A percentile compares a stretch with the other conserved stretches of the same genome.
Conservation (phyloP, 106 monocot genomes). For the Acorus gramineus region DNA sequence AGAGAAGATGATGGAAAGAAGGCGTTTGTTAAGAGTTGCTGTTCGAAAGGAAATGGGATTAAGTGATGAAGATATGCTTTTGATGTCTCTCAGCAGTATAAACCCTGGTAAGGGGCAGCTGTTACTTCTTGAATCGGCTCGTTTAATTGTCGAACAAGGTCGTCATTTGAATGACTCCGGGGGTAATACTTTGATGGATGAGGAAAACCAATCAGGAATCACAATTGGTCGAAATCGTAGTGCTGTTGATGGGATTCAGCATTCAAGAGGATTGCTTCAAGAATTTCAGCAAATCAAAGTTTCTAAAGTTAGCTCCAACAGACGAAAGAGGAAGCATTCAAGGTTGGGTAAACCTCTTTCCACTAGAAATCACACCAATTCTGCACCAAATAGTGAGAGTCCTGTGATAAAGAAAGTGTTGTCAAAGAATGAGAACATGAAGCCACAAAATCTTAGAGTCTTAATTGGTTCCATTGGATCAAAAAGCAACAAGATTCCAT, state of each 20-base stretch:
- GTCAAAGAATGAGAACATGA: slow-evolving; percentile 12
- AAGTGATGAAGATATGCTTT: slow-evolving; percentile 60
- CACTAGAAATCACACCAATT: slow-evolving; percentile 6
- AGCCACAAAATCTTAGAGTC: slow-evolving; percentile 46
- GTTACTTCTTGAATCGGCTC: slow-evolving; percentile 63
- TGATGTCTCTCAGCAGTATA: slow-evolving; percentile 86
- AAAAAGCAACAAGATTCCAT: slow-evolving; percentile 83
- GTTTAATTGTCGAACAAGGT: slow-evolving; percentile 45
- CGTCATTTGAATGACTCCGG: slow-evolving; percentile 32
- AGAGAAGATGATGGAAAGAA: slow-evolving; percentile 68
- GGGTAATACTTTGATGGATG: slow-evolving; percentile 17
- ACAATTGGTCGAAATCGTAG: slow-evolving; percentile 5
- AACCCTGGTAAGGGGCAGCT: slow-evolving; percentile 79
- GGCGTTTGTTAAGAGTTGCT: slow-evolving; percentile 37
- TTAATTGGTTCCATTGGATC: slow-evolving; percentile 91
- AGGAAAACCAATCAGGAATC: slow-evolving; percentile 22
- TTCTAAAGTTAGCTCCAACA: slow-evolving; percentile 12
- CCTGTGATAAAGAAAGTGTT: slow-evolving; percentile 34
- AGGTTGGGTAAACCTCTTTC: slow-evolving; percentile 14
- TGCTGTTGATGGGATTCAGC: background rate
- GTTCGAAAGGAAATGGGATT: slow-evolving; percentile 86
- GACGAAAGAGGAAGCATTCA: slow-evolving; percentile 27
- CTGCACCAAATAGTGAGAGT: background rate
- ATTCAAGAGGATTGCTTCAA: background rate
- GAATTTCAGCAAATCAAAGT: slow-evolving; percentile 9